Conservation (phyloP, 164 flowering plant species). For the Sextonia rubra region DNA sequence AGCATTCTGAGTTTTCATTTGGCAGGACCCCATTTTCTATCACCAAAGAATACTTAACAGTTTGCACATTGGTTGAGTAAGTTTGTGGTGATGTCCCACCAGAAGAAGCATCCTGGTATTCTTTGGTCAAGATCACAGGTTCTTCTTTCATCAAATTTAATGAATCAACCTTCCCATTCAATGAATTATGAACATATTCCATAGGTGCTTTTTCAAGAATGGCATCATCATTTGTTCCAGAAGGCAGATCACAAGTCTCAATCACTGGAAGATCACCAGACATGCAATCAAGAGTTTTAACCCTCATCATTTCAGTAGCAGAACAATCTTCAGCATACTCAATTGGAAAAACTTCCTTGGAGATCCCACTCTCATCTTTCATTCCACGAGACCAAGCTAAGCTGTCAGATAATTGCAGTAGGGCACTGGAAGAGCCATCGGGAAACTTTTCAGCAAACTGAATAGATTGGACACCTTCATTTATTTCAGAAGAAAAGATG, state of each 20-base stretch:
- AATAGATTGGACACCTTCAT: conserved; percentile 6
- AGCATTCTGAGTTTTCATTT: conserved; percentile 4
- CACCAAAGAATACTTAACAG: conserved; percentile 15
- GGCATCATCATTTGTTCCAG: conserved; percentile 14
- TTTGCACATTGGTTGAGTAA: conserved; percentile 14
- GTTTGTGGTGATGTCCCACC: background rate
- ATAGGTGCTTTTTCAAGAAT: conserved; percentile 12
- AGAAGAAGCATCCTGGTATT: conserved; percentile 17
- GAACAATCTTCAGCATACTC: background rate
- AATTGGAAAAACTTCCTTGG: background rate
- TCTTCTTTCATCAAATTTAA: conserved; percentile 19
- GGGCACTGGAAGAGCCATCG: conserved; percentile 7
- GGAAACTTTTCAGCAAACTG: conserved; percentile 17
- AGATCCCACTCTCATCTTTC: background rate
- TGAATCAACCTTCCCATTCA: conserved; percentile 11
- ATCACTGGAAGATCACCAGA: conserved; percentile 11
- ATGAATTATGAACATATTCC: conserved; percentile 8
- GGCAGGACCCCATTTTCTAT: conserved; percentile 12
- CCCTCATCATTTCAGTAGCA: background rate
- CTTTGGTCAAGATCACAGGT: conserved; percentile 12
- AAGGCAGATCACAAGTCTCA: conserved; percentile 10
- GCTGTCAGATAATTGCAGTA: conserved; percentile 4
- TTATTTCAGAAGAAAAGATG: conserved; percentile 14
- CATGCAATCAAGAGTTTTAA: background rate
- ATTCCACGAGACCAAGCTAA: conserved; percentile 6